These are phyloP conservation scores for Neoboletus magnificus DNA, from an alignment of 768 basidiomycete genomes.

Conservation along the genomic window DNA sequence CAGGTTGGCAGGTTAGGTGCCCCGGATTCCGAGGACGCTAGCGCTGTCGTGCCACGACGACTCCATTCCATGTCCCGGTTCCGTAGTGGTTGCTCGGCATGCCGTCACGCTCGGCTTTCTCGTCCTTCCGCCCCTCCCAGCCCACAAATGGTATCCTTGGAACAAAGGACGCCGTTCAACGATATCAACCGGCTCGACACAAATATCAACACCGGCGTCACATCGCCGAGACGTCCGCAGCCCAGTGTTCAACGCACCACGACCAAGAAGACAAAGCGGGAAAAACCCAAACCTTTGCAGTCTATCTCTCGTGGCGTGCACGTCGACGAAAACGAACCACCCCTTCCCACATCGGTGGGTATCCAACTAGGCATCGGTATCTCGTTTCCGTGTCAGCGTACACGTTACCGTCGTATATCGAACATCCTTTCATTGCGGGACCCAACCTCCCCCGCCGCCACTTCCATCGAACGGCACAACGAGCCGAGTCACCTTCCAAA, in stretches of 20 bases:
- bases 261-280: conserved; percentile 8
- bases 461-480: conserved; percentile 3
- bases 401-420: conserved; percentile 12
- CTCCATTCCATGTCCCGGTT: conserved; percentile 15
- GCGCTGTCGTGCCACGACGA: conserved; percentile 3
- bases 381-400: conserved; percentile 13
- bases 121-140: conserved; percentile 11
- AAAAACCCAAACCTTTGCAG: not conserved
- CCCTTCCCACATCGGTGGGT: not conserved
- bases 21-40: conserved; percentile 16
- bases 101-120: conserved; percentile 21
- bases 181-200: not conserved
- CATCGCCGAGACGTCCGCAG: not conserved
- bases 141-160: not conserved
- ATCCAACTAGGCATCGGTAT: conserved; percentile 5
- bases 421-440: not conserved
- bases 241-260: not conserved
- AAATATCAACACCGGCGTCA: not conserved
- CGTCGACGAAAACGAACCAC: conserved; percentile 23
- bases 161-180: not conserved
- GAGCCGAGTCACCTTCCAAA: conserved; percentile 2
- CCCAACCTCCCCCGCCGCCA: not conserved
- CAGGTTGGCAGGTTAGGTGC: not conserved
- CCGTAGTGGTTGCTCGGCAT: conserved; percentile 29
- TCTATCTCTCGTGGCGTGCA: not conserved